Evolutionary conservation across 768 basidiomycete genomes (phyloP), one percentile per base, ranked within the genome.

Genomic region (Suillus placidus): DNA sequence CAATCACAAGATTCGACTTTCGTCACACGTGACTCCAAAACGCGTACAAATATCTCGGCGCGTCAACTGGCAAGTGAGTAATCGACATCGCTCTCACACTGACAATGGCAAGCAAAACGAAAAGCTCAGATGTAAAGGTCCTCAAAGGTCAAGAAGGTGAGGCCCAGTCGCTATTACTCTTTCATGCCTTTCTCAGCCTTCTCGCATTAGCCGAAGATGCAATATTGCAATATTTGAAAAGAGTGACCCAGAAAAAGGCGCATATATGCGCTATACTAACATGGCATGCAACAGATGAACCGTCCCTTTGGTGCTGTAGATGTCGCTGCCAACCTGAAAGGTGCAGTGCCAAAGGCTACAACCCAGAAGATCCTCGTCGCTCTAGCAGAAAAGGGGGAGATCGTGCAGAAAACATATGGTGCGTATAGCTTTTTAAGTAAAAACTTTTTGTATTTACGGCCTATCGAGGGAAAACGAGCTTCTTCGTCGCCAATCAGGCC

Each of bases 251-350:
- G 18, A 63, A 54, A 38, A 20, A 56, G 12, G 32, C 52, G 62
- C 32, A 47, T 69, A 62, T 67, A 74, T 62, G 64, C 65, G 49
- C 32, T 18, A 13, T 35, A 18, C 58, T 55, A 40, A 35, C 14
- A 32, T 56, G 49, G 49, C 52, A 26, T 56, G 54, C 43, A 54
- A 42, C 71, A 95, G 93, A 93, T 94, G 87, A 97, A 97, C 77
- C 85, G 94, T n/a, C 94, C 94, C 7, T 96, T 90, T 72, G 94
- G 94, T 9, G 94, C 93, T 66, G 94, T 95, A 42, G 95, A 97
- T 74, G 89, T 97, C 6, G 85, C 92, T 18, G 93, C 94, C 12
- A 97, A 97, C 77, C 80, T 97, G 37, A 96, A 96, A 77, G 93
- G 93, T 60, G 89, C 90, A 12, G 89, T 97, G 6, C 88, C 93